These are phyloP conservation scores for Penicillium tannophilum DNA, from an alignment of 495 filamentous ascomycete species.

Conservation along the genomic window DNA sequence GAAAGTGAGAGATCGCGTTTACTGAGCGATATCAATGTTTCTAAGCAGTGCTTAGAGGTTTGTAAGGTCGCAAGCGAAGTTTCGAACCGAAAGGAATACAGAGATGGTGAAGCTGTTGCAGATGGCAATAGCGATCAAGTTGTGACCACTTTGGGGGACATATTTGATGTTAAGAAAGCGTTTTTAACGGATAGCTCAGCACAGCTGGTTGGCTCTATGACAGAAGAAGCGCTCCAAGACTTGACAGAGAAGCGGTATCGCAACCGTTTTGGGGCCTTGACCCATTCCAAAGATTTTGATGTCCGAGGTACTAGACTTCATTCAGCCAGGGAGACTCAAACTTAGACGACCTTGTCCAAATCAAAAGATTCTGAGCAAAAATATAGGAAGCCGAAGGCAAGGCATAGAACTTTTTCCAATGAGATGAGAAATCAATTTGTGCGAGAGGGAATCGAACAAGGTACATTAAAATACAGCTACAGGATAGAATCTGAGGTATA, in stretches of 20 bases:
- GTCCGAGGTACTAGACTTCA: no score
- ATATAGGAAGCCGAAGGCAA: neutral
- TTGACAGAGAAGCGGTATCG: constrained; percentile 31
- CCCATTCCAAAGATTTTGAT: no score
- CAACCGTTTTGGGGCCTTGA: constrained; percentile 32
- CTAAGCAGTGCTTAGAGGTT: constrained; percentile 36
- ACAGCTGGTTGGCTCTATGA: constrained; percentile 36
- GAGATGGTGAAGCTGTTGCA: constrained; percentile 33
- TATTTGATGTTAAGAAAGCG: constrained; percentile 36
- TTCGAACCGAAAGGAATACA: constrained; percentile 33
- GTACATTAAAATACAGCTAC: constrained; percentile 1
- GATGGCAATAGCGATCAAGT: constrained; percentile 38
- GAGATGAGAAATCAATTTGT: constrained; percentile 4
- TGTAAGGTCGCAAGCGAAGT: constrained; percentile 35
- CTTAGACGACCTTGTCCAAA: neutral
- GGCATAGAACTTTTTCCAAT: constrained; percentile 4
- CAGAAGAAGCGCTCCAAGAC: constrained; percentile 24
- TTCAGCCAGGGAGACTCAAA: neutral
- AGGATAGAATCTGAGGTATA: neutral
- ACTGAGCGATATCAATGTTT: constrained; percentile 32
- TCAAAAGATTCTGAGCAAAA: neutral
- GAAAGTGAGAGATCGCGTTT: constrained; percentile 27
- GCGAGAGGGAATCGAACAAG: constrained; percentile 4
- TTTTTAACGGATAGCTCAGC: constrained; percentile 26
- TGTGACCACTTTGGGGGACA: constrained; percentile 37